Base-by-base conservation (phyloP, 2,329 filamentous ascomycete species). In the Macrophomina pseudophaseolina region DNA sequence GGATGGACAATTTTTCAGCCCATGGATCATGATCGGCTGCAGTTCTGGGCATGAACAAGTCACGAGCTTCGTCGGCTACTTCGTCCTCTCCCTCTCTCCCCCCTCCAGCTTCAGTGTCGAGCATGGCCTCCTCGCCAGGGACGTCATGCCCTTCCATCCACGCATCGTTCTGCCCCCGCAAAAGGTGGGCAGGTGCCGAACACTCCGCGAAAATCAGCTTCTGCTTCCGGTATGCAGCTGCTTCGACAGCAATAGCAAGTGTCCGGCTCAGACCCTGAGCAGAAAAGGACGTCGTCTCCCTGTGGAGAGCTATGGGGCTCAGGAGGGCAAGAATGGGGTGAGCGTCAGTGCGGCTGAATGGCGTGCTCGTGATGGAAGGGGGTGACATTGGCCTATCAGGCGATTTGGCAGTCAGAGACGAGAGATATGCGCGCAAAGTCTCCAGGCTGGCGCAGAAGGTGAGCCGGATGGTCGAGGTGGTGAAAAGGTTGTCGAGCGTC, bases 361-460 rank as follows among this genome's bases (percentile, higher is more conserved):
- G 7, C 52, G 53, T 62, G 56, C 30, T 63, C 16, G 18, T 18
- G 9, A 1, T 14, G 7, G 32, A 51, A n/a, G 42, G 11, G 18
- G 44, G 40, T 14, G 40, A 49, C 16, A 40, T 4, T 14, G 58
- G 58, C 8, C n/a, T 6, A n/a, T 23, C n/a, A 28, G 44, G 30
- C 11, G 44, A 30, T 46, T 30, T 62, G 16, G n/a, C 18, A 11
- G 44, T 28, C 30, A 64, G 48, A 18, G 87, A 83, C 49, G 90
- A 83, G 18, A 97, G 83, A 72, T 90, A 92, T 42, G 92, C 92
- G 64, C 92, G 89, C 6, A 97, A 85, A 76, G 91, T 89, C 28
- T 91, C 88, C 64, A 95, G 85, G 2, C 90, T 92, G 0, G 92
- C 88, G 65, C 88, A 86, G 78, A 96, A 97, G 42, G 87, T 80